A percentile compares a stretch with the other conserved stretches of the same genome.
Evolutionary conservation across 2,329 filamentous ascomycete genomes (phyloP).

Genomic region (Colletotrichum melonis): DNA sequence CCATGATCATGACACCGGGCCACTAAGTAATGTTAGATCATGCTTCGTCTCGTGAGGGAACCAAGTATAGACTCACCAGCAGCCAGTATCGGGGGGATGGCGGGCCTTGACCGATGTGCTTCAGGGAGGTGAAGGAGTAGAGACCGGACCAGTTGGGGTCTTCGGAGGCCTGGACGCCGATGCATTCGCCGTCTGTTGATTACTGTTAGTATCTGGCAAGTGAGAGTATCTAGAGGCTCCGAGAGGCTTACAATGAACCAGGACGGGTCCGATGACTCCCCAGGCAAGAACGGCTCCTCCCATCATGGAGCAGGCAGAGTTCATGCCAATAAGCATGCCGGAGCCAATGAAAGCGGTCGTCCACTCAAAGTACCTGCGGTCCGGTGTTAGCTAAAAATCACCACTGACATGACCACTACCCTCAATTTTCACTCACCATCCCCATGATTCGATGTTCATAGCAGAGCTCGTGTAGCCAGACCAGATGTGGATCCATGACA

Average conservation of each 20-base stretch:
- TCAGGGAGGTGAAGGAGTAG: slow-evolving; percentile 46
- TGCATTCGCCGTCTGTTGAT: slow-evolving; percentile 56
- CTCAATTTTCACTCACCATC: slow-evolving; percentile 54
- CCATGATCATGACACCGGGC: slow-evolving; percentile 57
- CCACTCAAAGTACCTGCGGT: slow-evolving; percentile 57
- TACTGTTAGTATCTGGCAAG: not conserved
- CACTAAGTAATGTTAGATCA: slow-evolving; percentile 39
- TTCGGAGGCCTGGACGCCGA: slow-evolving; percentile 51
- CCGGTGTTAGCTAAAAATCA: not conserved
- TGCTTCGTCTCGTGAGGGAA: no score
- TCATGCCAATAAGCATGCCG: slow-evolving; percentile 61
- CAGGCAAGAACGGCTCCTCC: slow-evolving; percentile 66
- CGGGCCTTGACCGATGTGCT: slow-evolving; percentile 41
- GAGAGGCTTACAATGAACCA: slow-evolving; percentile 49
- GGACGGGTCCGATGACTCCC: slow-evolving; percentile 61
- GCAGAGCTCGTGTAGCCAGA: slow-evolving; percentile 61
- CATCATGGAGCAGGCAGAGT: slow-evolving; percentile 69
- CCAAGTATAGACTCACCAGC: slow-evolving; percentile 35
- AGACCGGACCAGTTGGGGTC: slow-evolving; percentile 43
- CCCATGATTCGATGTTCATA: slow-evolving; percentile 69
- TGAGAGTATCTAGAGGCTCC: not conserved
- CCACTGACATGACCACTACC: no score
- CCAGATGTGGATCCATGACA: slow-evolving; percentile 67
- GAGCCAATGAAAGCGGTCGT: slow-evolving; percentile 72
- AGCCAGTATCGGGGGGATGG: slow-evolving; percentile 56